These are phyloP conservation scores for Brassica napus DNA, from an alignment of 345 rosid species.

Conservation along the genomic window DNA sequence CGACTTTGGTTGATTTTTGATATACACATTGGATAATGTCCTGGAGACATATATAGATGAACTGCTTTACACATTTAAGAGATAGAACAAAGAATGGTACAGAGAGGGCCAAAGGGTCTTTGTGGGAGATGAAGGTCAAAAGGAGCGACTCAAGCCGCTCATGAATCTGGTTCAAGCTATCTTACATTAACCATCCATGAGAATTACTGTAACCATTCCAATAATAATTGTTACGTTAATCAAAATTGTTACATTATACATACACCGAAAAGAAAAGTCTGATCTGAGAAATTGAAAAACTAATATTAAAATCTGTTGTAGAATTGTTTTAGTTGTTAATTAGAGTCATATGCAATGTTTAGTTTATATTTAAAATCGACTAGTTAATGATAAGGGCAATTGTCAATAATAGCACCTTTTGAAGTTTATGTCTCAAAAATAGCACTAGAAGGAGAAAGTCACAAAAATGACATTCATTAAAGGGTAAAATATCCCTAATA, in stretches of 20 bases:
- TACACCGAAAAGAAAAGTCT: background rate
- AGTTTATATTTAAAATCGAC: no score
- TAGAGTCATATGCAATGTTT: no score
- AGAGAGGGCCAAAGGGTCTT: background rate
- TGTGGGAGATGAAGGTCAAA: constrained; percentile 14
- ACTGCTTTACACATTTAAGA: background rate
- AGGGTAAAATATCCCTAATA: no score
- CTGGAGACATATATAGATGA: constrained; percentile 7
- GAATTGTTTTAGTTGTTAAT: no score
- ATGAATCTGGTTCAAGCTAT: constrained; percentile 10
- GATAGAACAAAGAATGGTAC: background rate
- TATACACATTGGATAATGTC: background rate
- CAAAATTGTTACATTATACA: background rate
- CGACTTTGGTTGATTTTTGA: constrained; percentile 1
- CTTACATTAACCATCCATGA: background rate
- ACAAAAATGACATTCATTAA: no score
- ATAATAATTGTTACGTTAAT: background rate
- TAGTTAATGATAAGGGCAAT: no score
- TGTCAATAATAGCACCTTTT: no score
- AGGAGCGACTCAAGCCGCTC: background rate
- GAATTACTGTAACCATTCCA: background rate
- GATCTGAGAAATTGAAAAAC: background rate
- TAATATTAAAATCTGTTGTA: no score
- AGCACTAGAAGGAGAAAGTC: no score
- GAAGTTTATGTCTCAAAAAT: no score